Conservation (phyloP, 75 land plant species). For the Chamaecyparis obtusa region DNA sequence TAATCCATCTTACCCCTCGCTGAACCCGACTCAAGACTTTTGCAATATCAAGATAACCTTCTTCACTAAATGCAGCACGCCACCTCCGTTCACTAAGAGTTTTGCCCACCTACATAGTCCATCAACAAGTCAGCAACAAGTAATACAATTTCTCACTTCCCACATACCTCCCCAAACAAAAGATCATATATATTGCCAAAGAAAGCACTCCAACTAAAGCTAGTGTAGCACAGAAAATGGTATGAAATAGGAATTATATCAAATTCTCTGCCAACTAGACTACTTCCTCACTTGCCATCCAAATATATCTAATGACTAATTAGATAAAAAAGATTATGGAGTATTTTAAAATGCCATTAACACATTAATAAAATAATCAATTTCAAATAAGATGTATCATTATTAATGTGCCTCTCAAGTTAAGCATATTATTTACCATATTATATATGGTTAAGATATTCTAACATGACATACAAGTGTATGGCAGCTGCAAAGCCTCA, state of each 20-base stretch:
- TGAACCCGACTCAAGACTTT: conserved; percentile 63
- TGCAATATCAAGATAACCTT: conserved; percentile 69
- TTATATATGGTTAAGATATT: background rate
- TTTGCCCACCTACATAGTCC: conserved; percentile 61
- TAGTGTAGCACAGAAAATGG: background rate
- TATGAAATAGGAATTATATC: background rate
- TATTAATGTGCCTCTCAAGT: background rate
- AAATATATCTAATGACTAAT: background rate
- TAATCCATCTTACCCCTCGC: conserved; percentile 51
- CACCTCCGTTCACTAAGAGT: conserved; percentile 71
- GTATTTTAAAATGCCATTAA: background rate
- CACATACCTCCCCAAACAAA: background rate
- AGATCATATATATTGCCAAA: background rate
- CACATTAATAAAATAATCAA: background rate
- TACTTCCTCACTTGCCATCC: background rate
- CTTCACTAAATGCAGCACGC: conserved; percentile 70
- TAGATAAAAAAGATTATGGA: background rate
- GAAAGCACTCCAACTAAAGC: background rate
- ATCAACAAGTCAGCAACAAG: conserved; percentile 4
- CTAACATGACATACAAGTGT: background rate
- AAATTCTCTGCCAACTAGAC: background rate
- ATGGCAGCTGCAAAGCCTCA: background rate
- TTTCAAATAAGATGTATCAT: background rate
- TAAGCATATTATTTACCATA: background rate
- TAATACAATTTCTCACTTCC: background rate